These are phyloP conservation scores for Botrytis galanthina DNA, from an alignment of 2,329 filamentous ascomycete genomes.

Conservation along the genomic window DNA sequence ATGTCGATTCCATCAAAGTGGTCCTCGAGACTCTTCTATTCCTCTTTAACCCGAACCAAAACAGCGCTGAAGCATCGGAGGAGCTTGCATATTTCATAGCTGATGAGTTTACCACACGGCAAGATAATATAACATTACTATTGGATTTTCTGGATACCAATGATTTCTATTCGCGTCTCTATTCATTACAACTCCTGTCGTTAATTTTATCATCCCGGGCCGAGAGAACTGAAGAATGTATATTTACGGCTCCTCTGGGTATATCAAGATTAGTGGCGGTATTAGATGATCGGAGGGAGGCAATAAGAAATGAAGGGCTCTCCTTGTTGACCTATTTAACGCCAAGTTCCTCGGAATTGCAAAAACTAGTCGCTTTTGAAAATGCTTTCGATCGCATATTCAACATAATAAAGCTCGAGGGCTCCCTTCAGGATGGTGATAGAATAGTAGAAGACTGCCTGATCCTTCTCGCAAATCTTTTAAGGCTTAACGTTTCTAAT, in stretches of 20 bases:
- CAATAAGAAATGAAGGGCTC: slow-evolving; percentile 82
- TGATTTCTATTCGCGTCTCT: slow-evolving; percentile 89
- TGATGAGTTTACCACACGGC: slow-evolving; percentile 95
- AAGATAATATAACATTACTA: slow-evolving; percentile 92
- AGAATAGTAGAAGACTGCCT: slow-evolving; percentile 90
- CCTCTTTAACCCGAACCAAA: slow-evolving; percentile 73
- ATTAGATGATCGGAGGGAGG: slow-evolving; percentile 82
- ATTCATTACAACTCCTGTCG: slow-evolving; percentile 83
- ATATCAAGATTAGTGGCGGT: slow-evolving; percentile 81
- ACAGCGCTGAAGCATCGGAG: slow-evolving; percentile 87
- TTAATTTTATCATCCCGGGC: slow-evolving; percentile 83
- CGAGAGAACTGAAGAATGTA: slow-evolving; percentile 90
- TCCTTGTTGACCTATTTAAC: slow-evolving; percentile 86
- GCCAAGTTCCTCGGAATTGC: slow-evolving; percentile 79
- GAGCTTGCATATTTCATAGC: slow-evolving; percentile 95
- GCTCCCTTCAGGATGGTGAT: slow-evolving; percentile 76
- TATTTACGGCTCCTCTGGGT: slow-evolving; percentile 83
- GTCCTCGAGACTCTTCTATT: slow-evolving; percentile 93
- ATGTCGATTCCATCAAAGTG: slow-evolving; percentile 94
- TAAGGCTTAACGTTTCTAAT: slow-evolving; percentile 85
- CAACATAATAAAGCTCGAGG: slow-evolving; percentile 75
- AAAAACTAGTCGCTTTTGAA: slow-evolving; percentile 94
- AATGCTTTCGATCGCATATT: slow-evolving; percentile 90
- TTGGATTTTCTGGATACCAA: slow-evolving; percentile 82
- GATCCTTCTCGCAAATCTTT: slow-evolving; percentile 83